Percentiles rank a stretch among this genome's conserved stretches.
Conservation (phyloP, 139 green algal genomes). For the Chlorella sp. region DNA sequence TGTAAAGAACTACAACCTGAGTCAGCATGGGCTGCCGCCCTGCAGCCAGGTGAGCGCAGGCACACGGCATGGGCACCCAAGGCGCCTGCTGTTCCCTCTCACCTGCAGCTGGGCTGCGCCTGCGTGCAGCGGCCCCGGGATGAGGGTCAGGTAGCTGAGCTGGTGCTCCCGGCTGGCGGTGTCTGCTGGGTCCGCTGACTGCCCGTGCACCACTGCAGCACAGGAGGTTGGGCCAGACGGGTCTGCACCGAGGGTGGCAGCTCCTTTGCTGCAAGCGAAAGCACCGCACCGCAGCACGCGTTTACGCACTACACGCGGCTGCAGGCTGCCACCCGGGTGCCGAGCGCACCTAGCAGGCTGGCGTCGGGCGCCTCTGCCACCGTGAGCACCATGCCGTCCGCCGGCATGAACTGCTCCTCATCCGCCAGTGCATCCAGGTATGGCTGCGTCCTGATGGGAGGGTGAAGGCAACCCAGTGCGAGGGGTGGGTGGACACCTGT, state of each 20-base stretch:
- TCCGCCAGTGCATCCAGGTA: slow-evolving; percentile 11
- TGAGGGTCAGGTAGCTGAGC: slow-evolving; percentile 24
- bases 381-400: slow-evolving; percentile 13
- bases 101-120: slow-evolving; percentile 26
- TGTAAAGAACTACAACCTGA: neutral
- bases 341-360: slow-evolving; percentile 16
- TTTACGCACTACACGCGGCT: neutral
- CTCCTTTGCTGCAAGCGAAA: neutral
- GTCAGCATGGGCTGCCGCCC: too few relatives aligned
- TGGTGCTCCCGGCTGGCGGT: slow-evolving; percentile 7
- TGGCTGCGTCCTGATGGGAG: neutral
- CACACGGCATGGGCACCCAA: too few relatives aligned
- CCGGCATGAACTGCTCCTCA: neutral
- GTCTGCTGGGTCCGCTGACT: neutral
- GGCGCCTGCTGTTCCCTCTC: neutral
- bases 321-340: neutral
- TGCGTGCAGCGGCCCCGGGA: slow-evolving; percentile 20
- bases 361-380: neutral
- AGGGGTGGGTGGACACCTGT: neutral
- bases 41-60: neutral
- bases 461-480: neutral
- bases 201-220: slow-evolving; percentile 29
- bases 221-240: neutral
- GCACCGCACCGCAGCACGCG: neutral
- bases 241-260: neutral